Conservation (phyloP, 306 rosid genomes). For the Gleditsia sinensis region DNA sequence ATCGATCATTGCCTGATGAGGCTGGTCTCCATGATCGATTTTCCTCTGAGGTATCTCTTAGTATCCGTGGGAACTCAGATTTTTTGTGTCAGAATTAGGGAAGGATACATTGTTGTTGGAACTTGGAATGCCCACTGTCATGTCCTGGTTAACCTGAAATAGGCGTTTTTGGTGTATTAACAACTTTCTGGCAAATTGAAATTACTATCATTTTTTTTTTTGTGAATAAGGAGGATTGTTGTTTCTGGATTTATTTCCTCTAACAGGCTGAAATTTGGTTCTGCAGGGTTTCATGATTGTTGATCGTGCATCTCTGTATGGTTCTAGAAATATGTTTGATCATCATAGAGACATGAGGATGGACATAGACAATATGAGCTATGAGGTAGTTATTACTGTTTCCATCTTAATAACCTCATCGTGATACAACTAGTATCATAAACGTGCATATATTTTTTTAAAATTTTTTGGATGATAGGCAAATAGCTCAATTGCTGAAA, state of each 20-base stretch:
- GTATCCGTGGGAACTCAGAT: conserved; percentile 19
- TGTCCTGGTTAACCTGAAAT: conserved; percentile 13
- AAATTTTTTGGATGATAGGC: conserved; percentile 11
- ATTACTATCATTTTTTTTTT: background rate
- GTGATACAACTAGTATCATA: background rate
- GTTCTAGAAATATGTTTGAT: conserved; percentile 67
- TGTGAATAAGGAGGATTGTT: conserved; percentile 6
- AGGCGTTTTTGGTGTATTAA: conserved; percentile 5
- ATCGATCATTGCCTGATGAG: conserved; percentile 53
- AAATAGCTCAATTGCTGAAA: no score
- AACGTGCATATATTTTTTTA: background rate
- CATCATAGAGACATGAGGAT: conserved; percentile 91
- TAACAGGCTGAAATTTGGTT: conserved; percentile 3
- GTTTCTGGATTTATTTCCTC: background rate
- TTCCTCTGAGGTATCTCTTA: conserved; percentile 56
- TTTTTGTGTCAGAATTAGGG: conserved; percentile 23
- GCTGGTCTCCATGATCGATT: conserved; percentile 52
- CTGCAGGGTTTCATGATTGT: conserved; percentile 75
- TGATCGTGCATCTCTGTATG: conserved; percentile 61
- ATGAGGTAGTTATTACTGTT: conserved; percentile 58
- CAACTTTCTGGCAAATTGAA: conserved; percentile 9
- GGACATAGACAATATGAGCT: conserved; percentile 83
- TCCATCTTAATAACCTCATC: background rate
- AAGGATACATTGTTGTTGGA: conserved; percentile 13
- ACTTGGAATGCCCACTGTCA: conserved; percentile 11